These are phyloP conservation scores for Colletotrichum brevisporum DNA, from an alignment of 2,329 filamentous ascomycete genomes.

Conservation along the genomic window DNA sequence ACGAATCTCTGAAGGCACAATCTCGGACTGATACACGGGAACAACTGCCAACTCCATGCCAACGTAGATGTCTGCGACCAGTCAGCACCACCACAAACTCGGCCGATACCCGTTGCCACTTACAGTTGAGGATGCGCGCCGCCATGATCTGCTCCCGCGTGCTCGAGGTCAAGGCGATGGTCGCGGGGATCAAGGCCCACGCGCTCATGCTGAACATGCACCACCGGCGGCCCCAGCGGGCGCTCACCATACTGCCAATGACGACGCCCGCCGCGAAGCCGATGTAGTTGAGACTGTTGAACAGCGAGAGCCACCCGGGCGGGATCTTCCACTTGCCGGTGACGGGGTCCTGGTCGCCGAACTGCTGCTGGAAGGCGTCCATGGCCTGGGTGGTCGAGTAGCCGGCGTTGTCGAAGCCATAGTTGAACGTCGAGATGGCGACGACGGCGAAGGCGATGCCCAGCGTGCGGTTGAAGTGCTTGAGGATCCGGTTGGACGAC, in stretches of 20 bases:
- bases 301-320: constrained; percentile 52
- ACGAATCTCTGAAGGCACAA: constrained; percentile 48
- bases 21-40: constrained; percentile 54
- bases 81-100: not conserved
- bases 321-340: constrained; percentile 45
- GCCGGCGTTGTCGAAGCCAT: constrained; percentile 54
- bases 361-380: constrained; percentile 51
- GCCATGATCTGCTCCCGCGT: constrained; percentile 51
- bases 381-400: constrained; percentile 56
- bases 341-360: constrained; percentile 47
- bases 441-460: constrained; percentile 45
- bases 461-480: constrained; percentile 38
- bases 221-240: constrained; percentile 51
- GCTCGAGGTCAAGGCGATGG: constrained; percentile 50
- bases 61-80: constrained; percentile 49
- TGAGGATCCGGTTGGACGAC: constrained; percentile 31
- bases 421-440: constrained; percentile 55
- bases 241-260: constrained; percentile 46
- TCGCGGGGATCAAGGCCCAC: constrained; percentile 52
- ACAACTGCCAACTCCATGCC: constrained; percentile 57
- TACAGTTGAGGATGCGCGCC: constrained; percentile 53
- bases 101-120: not conserved
- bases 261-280: constrained; percentile 49
- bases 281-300: constrained; percentile 53
- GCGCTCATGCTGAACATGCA: constrained; percentile 55